Conservation (phyloP, 78 protist genomes). For the Creolimax fragrantissima region DNA sequence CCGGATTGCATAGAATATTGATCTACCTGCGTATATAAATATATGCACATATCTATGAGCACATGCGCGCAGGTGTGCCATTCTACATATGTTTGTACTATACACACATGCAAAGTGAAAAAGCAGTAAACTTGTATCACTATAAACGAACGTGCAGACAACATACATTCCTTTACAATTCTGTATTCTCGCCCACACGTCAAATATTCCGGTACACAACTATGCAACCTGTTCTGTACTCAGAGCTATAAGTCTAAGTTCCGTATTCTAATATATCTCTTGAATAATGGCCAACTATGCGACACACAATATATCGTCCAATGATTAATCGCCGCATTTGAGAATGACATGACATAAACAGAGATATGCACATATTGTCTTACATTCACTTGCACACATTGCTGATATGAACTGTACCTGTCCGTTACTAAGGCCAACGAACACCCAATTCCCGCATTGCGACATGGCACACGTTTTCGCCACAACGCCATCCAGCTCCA, state of each 20-base stretch:
- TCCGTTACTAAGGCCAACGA: background rate
- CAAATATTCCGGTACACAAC: too few relatives aligned
- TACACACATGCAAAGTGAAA: background rate
- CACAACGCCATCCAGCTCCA: background rate
- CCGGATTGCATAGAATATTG: background rate
- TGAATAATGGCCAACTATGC: too few relatives aligned
- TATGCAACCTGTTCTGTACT: too few relatives aligned
- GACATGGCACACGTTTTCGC: background rate
- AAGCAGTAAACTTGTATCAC: background rate
- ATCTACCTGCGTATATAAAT: background rate
- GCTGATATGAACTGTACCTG: too few relatives aligned
- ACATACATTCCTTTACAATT: background rate
- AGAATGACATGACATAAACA: too few relatives aligned
- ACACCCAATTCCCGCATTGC: conserved; percentile 30
- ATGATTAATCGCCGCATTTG: too few relatives aligned
- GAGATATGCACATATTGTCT: too few relatives aligned
- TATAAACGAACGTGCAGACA: background rate
- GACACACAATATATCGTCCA: too few relatives aligned
- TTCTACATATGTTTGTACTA: background rate
- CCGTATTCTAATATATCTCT: too few relatives aligned
- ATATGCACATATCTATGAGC: background rate
- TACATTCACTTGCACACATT: too few relatives aligned
- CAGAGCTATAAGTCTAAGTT: too few relatives aligned
- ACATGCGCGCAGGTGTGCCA: background rate
- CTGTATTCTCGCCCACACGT: too few relatives aligned